phyloP scores from a whole-genome alignment of 768 basidiomycete species.

The Collybiopsis confluens region DNA sequence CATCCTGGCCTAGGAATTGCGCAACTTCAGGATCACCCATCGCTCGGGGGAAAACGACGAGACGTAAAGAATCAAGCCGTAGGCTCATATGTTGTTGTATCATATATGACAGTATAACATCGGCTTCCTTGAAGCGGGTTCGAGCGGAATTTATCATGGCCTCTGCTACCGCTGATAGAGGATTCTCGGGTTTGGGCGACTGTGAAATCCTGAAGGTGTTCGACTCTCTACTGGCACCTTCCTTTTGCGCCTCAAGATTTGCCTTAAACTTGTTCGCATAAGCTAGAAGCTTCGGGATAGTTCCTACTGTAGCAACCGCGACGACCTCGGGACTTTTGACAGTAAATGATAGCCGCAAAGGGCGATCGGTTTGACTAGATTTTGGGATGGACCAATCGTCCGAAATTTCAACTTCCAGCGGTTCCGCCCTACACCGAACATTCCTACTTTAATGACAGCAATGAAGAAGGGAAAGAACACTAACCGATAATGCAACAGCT shows the following conservation, averaged over 20 bases:
- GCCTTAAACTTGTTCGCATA: conserved; percentile 72
- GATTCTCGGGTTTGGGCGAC: conserved; percentile 72
- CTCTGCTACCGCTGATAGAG: conserved; percentile 80
- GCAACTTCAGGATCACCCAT: conserved; percentile 78
- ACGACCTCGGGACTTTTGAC: conserved; percentile 67
- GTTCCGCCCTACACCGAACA: conserved; percentile 57
- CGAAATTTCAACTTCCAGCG: conserved; percentile 64
- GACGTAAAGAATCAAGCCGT: conserved; percentile 54
- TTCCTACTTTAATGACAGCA: conserved; percentile 3
- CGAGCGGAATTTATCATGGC: conserved; percentile 77
- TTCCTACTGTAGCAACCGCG: conserved; percentile 64
- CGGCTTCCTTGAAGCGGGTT: conserved; percentile 65
- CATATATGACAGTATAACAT: conserved; percentile 51
- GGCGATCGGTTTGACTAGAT: conserved; percentile 36
- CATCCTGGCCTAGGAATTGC: conserved; percentile 63
- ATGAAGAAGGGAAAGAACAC: conserved; percentile 16
- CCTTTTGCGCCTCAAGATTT: conserved; percentile 67
- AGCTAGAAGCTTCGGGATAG: conserved; percentile 72
- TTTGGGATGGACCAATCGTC: conserved; percentile 76
- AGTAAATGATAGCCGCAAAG: conserved; percentile 69
- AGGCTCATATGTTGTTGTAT: conserved; percentile 76
- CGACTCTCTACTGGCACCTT: conserved; percentile 77
- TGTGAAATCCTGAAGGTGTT: conserved; percentile 69
- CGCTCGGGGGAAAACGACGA: conserved; percentile 75
- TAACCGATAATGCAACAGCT: conserved; percentile 71